These are phyloP conservation scores for Cutaneotrichosporon cavernicola DNA, from an alignment of 1,284 basidiomycete genomes.

Conservation along the genomic window DNA sequence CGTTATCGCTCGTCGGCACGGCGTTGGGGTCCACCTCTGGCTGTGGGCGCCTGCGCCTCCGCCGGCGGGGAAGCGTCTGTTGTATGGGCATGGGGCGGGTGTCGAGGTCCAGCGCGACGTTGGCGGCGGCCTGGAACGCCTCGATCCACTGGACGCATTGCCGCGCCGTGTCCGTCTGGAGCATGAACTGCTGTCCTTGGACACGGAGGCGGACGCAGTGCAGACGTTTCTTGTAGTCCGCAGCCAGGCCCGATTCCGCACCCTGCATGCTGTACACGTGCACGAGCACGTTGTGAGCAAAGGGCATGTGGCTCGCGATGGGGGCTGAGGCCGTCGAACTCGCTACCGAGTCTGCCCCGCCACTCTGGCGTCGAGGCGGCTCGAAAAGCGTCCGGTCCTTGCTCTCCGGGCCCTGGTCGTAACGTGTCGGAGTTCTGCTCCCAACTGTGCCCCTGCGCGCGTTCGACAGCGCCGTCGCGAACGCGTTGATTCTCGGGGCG, in stretches of 20 bases:
- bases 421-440: slow-evolving; percentile 6
- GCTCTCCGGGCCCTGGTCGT: background rate
- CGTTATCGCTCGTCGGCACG: slow-evolving; percentile 19
- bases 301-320: slow-evolving; percentile 47
- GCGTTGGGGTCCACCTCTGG: slow-evolving; percentile 5
- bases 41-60: slow-evolving; percentile 47
- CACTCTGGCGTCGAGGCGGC: slow-evolving; percentile 7
- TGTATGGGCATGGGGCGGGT: slow-evolving; percentile 82
- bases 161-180: slow-evolving; percentile 82
- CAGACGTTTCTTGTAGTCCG: slow-evolving; percentile 89
- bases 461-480: slow-evolving; percentile 10
- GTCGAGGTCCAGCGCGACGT: slow-evolving; percentile 88
- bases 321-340: slow-evolving; percentile 23
- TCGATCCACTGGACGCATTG: slow-evolving; percentile 96
- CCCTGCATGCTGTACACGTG: slow-evolving; percentile 78
- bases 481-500: slow-evolving; percentile 11
- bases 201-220: slow-evolving; percentile 91
- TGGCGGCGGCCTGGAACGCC: slow-evolving; percentile 89
- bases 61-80: slow-evolving; percentile 56
- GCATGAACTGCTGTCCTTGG: slow-evolving; percentile 93
- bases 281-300: slow-evolving; percentile 53
- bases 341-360: slow-evolving; percentile 14
- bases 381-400: slow-evolving; percentile 49
- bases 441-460: slow-evolving; percentile 16
- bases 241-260: slow-evolving; percentile 89